A percentile compares a stretch with the other conserved stretches of the same genome.
phyloP scores from a whole-genome alignment of 2,329 filamentous ascomycete species.

The Sclerotinia spermophila region DNA sequence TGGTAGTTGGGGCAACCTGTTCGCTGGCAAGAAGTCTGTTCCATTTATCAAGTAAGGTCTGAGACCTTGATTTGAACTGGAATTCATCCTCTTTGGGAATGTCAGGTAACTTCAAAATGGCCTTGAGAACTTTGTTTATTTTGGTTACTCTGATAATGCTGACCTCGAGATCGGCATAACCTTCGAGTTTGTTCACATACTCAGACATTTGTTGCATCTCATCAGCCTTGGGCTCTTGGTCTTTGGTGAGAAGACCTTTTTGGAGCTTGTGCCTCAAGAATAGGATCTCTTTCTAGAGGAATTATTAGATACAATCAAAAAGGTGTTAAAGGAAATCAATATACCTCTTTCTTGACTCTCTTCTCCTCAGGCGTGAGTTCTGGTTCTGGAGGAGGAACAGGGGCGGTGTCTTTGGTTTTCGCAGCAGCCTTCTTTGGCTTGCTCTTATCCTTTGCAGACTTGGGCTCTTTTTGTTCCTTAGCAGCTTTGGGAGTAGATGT shows the following conservation, averaged over 20 bases:
- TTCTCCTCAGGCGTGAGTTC: constrained; percentile 57
- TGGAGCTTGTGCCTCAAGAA: constrained; percentile 94
- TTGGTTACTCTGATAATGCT: constrained; percentile 87
- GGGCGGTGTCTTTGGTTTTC: constrained; percentile 52
- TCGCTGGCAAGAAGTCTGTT: constrained; percentile 73
- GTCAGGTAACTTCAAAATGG: constrained; percentile 74
- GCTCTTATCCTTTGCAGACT: constrained; percentile 40
- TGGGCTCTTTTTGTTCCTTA: constrained; percentile 34
- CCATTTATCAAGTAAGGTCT: constrained; percentile 81
- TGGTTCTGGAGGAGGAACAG: constrained; percentile 51
- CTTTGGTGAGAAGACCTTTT: constrained; percentile 83
- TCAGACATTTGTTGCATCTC: constrained; percentile 78
- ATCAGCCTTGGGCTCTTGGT: constrained; percentile 79
- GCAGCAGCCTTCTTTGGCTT: constrained; percentile 52
- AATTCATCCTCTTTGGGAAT: constrained; percentile 89
- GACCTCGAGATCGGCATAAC: constrained; percentile 75
- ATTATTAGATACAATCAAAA: constrained; percentile 36
- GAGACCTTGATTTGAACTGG: constrained; percentile 80
- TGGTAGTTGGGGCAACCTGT: constrained; percentile 40
- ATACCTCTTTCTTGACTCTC: constrained; percentile 56
- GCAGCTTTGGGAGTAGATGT: constrained; percentile 33
- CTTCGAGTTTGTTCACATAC: constrained; percentile 77
- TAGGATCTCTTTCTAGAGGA: constrained; percentile 67
- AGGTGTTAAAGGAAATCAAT: constrained; percentile 26
- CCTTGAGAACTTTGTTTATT: constrained; percentile 98